These are phyloP conservation scores for Colletotrichum eremochloae DNA, from an alignment of 2,329 filamentous ascomycete species.

Conservation along the genomic window DNA sequence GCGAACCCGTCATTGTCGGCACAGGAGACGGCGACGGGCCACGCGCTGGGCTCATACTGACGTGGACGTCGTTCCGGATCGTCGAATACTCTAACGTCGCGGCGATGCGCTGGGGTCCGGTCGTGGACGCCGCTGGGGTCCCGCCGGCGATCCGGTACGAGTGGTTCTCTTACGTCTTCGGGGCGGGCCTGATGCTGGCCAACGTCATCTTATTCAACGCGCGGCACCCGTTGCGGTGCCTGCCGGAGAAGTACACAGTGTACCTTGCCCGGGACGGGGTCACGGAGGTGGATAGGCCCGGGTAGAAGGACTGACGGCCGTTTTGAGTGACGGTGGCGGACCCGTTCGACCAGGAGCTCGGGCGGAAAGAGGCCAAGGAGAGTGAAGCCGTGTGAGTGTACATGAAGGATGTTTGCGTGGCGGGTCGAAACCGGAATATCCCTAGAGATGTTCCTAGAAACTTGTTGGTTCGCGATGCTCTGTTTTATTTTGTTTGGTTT, in stretches of 20 bases:
- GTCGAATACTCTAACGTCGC: conserved; percentile 71
- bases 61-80: conserved; percentile 69
- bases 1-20: too few species aligned
- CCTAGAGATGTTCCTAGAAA: neutral
- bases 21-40: too few species aligned
- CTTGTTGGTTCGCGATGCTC: neutral
- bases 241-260: conserved; percentile 63
- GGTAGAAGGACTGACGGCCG: conserved; percentile 62
- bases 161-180: conserved; percentile 72
- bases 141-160: conserved; percentile 67
- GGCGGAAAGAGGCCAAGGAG: neutral
- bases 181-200: conserved; percentile 64
- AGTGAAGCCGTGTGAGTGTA: conserved; percentile 10
- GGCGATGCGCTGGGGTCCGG: conserved; percentile 54
- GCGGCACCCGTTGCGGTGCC: conserved; percentile 61
- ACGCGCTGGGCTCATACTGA: conserved; percentile 60
- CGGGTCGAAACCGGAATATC: neutral
- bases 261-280: conserved; percentile 65
- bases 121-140: conserved; percentile 53
- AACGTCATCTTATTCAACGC: conserved; percentile 65
- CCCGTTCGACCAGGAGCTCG: conserved; percentile 51
- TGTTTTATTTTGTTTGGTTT: neutral
- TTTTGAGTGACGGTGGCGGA: conserved; percentile 58
- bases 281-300: conserved; percentile 63
- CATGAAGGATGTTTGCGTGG: neutral